These are phyloP conservation scores for Penicillium soppii DNA, from an alignment of 495 filamentous ascomycete genomes.

Conservation along the genomic window DNA sequence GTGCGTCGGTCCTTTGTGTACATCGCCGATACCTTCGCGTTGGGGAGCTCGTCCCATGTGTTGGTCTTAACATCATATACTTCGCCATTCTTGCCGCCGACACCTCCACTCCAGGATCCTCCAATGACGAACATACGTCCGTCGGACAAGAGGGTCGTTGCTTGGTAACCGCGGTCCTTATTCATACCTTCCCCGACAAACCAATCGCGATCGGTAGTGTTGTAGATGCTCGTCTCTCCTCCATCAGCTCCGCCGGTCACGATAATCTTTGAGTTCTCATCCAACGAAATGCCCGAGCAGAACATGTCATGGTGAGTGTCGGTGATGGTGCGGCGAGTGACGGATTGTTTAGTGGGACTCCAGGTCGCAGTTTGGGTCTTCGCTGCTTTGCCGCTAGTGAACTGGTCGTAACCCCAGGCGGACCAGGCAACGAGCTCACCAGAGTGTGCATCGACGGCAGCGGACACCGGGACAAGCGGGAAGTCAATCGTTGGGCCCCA, in stretches of 20 bases:
- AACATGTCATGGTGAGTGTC: slow-evolving; percentile 61
- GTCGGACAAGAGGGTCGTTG: slow-evolving; percentile 48
- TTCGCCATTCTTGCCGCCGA: slow-evolving; percentile 52
- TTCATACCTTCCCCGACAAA: slow-evolving; percentile 35
- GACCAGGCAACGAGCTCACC: slow-evolving; percentile 45
- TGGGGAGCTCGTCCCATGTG: slow-evolving; percentile 34
- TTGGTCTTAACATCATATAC: slow-evolving; percentile 44
- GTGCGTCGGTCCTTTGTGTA: slow-evolving; percentile 47
- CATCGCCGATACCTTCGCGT: slow-evolving; percentile 43
- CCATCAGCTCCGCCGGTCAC: slow-evolving; percentile 52
- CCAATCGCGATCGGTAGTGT: slow-evolving; percentile 26
- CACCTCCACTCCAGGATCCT: slow-evolving; percentile 51
- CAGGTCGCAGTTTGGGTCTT: slow-evolving; percentile 23
- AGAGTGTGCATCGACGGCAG: slow-evolving; percentile 24
- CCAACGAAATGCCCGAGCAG: slow-evolving; percentile 56
- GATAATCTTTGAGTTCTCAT: slow-evolving; percentile 46
- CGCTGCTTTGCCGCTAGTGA: slow-evolving; percentile 35
- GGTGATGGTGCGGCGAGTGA: slow-evolving; percentile 35
- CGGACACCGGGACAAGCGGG: slow-evolving; percentile 47
- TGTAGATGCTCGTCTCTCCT: slow-evolving; percentile 46
- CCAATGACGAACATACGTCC: slow-evolving; percentile 60
- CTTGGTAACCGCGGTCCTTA: slow-evolving; percentile 57
- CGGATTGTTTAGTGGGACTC: slow-evolving; percentile 14
- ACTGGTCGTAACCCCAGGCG: slow-evolving; percentile 34
- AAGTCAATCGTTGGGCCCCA: slow-evolving; percentile 54